Conservation (phyloP, 225 moss, liverwort and hornwort species). For the Polytrichum commune region DNA sequence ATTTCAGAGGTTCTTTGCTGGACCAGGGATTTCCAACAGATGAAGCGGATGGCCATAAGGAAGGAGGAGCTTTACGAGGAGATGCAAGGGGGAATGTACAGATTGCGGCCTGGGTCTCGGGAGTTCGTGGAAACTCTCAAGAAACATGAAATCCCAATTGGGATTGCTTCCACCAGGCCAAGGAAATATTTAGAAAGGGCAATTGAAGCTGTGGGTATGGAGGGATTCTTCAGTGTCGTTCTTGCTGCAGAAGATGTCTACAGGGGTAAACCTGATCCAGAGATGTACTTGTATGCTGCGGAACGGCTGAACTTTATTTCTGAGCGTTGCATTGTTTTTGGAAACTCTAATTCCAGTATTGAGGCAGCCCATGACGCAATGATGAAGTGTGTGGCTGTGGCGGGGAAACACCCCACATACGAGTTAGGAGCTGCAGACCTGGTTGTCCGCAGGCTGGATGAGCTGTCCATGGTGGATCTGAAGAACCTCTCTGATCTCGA, state of each 20-base stretch:
- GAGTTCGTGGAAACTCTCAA: constrained; percentile 83
- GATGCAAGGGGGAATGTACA: constrained; percentile 94
- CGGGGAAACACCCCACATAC: constrained; percentile 85
- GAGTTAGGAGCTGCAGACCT: constrained; percentile 90
- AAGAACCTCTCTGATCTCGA: constrained; percentile 91
- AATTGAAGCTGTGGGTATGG: constrained; percentile 96
- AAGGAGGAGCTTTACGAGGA: constrained; percentile 93
- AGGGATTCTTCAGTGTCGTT: constrained; percentile 76
- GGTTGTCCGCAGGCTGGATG: constrained; percentile 78
- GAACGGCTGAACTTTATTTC: constrained; percentile 78
- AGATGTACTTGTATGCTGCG: constrained; percentile 89
- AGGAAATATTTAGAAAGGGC: constrained; percentile 82
- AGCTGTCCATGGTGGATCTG: constrained; percentile 85
- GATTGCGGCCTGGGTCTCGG: constrained; percentile 77
- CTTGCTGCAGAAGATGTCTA: constrained; percentile 85
- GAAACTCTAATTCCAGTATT: constrained; percentile 84
- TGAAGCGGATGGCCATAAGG: constrained; percentile 76
- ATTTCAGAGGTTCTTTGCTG: constrained; percentile 92
- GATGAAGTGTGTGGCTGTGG: constrained; percentile 97
- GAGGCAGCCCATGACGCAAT: constrained; percentile 91
- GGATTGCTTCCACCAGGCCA: constrained; percentile 82
- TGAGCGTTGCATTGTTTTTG: constrained; percentile 93
- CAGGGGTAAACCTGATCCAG: constrained; percentile 94
- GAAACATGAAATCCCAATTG: constrained; percentile 77
- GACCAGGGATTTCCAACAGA: constrained; percentile 68